Evolutionary conservation across 495 filamentous ascomycete species (phyloP).

Genomic region (Hypoxylon perforatum): DNA sequence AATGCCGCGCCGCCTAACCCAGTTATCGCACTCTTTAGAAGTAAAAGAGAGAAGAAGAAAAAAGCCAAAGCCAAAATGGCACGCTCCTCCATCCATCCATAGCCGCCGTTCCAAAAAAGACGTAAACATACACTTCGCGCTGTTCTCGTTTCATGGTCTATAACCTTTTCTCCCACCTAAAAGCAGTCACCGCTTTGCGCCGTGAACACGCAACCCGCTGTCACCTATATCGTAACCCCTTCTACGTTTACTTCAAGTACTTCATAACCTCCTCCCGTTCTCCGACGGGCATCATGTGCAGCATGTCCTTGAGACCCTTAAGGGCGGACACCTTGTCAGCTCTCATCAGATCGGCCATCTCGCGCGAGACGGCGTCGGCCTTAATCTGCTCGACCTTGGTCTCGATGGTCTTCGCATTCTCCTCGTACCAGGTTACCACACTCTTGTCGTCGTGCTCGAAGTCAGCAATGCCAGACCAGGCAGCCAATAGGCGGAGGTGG

Average conservation of each 20-base stretch:
- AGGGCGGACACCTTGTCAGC: slow-evolving; percentile 70
- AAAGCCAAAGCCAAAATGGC: too few relatives aligned
- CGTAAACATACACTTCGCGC: slow-evolving; percentile 4
- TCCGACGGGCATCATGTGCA: slow-evolving; percentile 84
- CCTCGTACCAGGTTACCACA: slow-evolving; percentile 97
- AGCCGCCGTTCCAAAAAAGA: neutral
- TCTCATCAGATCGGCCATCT: slow-evolving; percentile 82
- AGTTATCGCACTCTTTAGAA: too few relatives aligned
- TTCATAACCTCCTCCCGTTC: slow-evolving; percentile 89
- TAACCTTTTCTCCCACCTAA: neutral
- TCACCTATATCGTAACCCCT: neutral
- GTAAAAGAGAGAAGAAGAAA: too few relatives aligned
- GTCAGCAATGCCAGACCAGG: slow-evolving; percentile 78
- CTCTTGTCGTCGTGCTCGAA: slow-evolving; percentile 81
- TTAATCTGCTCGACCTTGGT: slow-evolving; percentile 83
- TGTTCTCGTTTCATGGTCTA: slow-evolving; percentile 2
- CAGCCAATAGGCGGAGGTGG: slow-evolving; percentile 75
- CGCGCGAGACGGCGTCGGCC: slow-evolving; percentile 77
- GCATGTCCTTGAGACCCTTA: slow-evolving; percentile 85
- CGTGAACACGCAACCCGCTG: neutral
- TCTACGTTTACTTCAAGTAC: slow-evolving; percentile 62
- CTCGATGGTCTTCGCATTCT: slow-evolving; percentile 84
- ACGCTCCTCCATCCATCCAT: too few relatives aligned
- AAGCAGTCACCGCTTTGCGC: neutral
- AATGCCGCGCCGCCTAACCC: too few relatives aligned